A percentile compares a stretch with the other conserved stretches of the same genome.
These are phyloP conservation scores for Pseudotsuga menziesii DNA, from an alignment of 75 land plant genomes.

Conservation along the genomic window DNA sequence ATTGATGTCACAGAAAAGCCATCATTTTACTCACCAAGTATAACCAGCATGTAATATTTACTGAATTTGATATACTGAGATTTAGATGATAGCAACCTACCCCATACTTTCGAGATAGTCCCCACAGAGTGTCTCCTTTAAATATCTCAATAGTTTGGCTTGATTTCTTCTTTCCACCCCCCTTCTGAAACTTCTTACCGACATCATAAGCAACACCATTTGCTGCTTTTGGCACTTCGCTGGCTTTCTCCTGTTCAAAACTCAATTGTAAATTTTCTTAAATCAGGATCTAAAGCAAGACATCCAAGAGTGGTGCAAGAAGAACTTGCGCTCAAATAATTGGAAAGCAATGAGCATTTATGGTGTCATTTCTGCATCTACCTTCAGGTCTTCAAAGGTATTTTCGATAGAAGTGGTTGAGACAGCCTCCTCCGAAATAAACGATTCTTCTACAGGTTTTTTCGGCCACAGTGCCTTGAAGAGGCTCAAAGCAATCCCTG, in stretches of 20 bases:
- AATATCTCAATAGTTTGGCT: conserved; percentile 9
- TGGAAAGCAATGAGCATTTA: not conserved
- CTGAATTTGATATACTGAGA: too few species aligned
- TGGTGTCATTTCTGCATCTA: not conserved
- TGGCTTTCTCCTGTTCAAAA: conserved; percentile 3
- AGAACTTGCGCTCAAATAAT: not conserved
- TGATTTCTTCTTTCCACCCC: conserved; percentile 1
- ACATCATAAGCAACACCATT: not conserved
- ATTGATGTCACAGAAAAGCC: too few species aligned
- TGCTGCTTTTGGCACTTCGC: not conserved
- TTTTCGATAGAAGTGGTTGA: not conserved
- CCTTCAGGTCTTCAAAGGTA: not conserved
- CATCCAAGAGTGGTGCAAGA: not conserved
- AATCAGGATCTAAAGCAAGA: not conserved
- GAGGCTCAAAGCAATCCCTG: conserved; percentile 5
- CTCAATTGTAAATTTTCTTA: not conserved
- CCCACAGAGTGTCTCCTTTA: conserved; percentile 24
- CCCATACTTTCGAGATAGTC: conserved; percentile 20
- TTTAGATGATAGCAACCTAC: not conserved
- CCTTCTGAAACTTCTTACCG: conserved; percentile 8
- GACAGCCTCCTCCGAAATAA: not conserved
- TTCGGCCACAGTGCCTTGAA: conserved; percentile 6
- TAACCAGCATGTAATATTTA: too few species aligned
- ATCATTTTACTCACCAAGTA: too few species aligned
- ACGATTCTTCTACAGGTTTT: not conserved